phyloP scores from a whole-genome alignment of 768 basidiomycete genomes.

The Tulasnella sp. region DNA sequence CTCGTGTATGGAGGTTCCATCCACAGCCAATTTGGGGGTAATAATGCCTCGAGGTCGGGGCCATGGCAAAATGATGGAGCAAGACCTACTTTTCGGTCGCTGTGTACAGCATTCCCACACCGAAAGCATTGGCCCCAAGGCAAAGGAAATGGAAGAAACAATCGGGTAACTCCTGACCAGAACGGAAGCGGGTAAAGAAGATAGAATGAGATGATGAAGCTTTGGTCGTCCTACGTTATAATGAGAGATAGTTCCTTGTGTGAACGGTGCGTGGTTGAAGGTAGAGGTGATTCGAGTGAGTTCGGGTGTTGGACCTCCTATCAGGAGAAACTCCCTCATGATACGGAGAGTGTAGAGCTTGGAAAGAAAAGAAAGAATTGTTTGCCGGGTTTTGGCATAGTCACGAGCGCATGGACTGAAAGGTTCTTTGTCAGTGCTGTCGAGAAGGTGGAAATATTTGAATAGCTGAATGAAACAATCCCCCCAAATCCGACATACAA shows the following conservation, averaged over 20 bases:
- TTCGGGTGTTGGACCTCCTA: neutral
- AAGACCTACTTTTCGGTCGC: too few relatives aligned
- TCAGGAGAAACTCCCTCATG: neutral
- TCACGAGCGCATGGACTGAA: neutral
- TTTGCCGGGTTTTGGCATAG: neutral
- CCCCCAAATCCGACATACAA: neutral
- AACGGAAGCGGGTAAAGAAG: neutral
- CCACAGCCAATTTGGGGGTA: too few relatives aligned
- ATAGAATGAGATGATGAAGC: neutral
- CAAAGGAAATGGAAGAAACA: too few relatives aligned
- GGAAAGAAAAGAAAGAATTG: neutral
- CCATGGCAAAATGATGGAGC: too few relatives aligned
- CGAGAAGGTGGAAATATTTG: neutral
- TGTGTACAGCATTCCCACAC: too few relatives aligned
- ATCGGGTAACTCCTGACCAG: too few relatives aligned
- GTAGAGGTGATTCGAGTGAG: neutral
- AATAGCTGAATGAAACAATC: neutral
- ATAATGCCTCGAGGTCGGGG: too few relatives aligned
- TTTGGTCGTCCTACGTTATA: neutral
- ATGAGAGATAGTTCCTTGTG: neutral
- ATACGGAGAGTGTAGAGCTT: neutral
- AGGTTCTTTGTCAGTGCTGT: neutral
- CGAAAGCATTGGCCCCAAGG: too few relatives aligned
- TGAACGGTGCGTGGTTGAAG: neutral
- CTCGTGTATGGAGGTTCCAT: too few relatives aligned